Percentiles rank a stretch among this genome's conserved stretches.
phyloP scores from a whole-genome alignment of 2,329 filamentous ascomycete genomes.

The Ophiostoma ulmi region DNA sequence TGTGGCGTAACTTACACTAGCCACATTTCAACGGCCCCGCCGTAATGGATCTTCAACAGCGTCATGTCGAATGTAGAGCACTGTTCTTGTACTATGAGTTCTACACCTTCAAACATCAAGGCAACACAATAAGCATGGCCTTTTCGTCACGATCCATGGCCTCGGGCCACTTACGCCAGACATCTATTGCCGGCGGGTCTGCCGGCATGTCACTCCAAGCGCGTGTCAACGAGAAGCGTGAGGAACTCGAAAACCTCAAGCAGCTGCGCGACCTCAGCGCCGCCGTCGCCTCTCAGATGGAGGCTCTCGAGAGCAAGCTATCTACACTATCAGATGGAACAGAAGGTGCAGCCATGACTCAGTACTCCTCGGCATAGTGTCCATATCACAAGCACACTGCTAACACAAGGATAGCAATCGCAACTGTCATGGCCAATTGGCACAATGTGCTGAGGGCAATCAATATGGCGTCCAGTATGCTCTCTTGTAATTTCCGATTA shows the following conservation, averaged over 20 bases:
- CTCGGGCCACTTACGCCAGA: slow-evolving; percentile 62
- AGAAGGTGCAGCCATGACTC: slow-evolving; percentile 52
- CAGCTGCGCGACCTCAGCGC: slow-evolving; percentile 74
- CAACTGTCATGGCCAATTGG: slow-evolving; percentile 81
- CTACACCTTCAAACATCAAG: neutral
- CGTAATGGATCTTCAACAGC: slow-evolving; percentile 1
- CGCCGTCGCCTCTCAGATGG: slow-evolving; percentile 75
- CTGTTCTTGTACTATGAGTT: neutral
- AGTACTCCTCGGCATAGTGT: neutral
- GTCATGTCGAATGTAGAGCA: neutral
- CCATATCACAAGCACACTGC: neutral
- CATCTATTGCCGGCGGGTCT: slow-evolving; percentile 43
- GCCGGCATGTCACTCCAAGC: slow-evolving; percentile 65
- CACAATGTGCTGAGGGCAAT: slow-evolving; percentile 80
- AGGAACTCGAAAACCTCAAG: slow-evolving; percentile 71
- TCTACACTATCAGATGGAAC: slow-evolving; percentile 74
- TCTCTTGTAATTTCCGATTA: neutral
- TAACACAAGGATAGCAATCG: slow-evolving; percentile 55
- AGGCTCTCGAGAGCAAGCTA: slow-evolving; percentile 71
- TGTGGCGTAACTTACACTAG: slow-evolving; percentile 24
- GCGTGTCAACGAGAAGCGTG: slow-evolving; percentile 80
- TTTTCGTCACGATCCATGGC: slow-evolving; percentile 39
- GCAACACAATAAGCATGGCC: slow-evolving; percentile 23
- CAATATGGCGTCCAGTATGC: slow-evolving; percentile 76
- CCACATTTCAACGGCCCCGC: slow-evolving; percentile 25